A percentile compares a stretch with the other conserved stretches of the same genome.
phyloP scores from a whole-genome alignment of 2,329 filamentous ascomycete genomes.

The Aspergillus quadricinctus region DNA sequence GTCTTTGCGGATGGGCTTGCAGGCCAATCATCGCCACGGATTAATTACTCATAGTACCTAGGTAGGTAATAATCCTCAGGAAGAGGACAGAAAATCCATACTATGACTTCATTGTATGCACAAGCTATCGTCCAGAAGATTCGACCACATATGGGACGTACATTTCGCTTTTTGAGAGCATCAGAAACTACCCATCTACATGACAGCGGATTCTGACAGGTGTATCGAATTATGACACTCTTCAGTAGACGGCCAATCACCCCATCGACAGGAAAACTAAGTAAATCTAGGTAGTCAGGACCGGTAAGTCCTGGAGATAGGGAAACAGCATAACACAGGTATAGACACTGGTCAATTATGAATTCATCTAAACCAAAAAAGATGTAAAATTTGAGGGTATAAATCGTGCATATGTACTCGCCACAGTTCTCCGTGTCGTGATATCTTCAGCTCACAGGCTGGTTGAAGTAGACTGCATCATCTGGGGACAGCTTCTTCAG shows the following conservation, averaged over 20 bases:
- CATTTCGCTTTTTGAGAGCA: not conserved
- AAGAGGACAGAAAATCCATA: not conserved
- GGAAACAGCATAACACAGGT: not conserved
- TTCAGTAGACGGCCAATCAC: not conserved
- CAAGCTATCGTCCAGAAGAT: not conserved
- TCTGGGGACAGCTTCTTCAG: not conserved
- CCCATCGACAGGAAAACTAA: not conserved
- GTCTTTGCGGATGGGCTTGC: slow-evolving; percentile 13
- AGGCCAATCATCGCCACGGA: slow-evolving; percentile 4
- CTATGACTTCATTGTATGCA: not conserved
- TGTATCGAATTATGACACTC: not conserved
- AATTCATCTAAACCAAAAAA: not conserved
- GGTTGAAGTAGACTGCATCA: not conserved
- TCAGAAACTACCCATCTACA: not conserved
- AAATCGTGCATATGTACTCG: not conserved
- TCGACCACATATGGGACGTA: not conserved
- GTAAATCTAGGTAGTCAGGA: not conserved
- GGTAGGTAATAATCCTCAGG: no score
- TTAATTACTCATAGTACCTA: not conserved
- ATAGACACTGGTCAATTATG: not conserved
- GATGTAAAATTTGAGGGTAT: not conserved
- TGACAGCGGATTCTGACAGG: not conserved
- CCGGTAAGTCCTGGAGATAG: not conserved
- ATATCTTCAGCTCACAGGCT: not conserved
- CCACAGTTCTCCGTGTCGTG: not conserved